Base-by-base conservation (phyloP, 768 basidiomycete species). In the Ramaria sp. region DNA sequence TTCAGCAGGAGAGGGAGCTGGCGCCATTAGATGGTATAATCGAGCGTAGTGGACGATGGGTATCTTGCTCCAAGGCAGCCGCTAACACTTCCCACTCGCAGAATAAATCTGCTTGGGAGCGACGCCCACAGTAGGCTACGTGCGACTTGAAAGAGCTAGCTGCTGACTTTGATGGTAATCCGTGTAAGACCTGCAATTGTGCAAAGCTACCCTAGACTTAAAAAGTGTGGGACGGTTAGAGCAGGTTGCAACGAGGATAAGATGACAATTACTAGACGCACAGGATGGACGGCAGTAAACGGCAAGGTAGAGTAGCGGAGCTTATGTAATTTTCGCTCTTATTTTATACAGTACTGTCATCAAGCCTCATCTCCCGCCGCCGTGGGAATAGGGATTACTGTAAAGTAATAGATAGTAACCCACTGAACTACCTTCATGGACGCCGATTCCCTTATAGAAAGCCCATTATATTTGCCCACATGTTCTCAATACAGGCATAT, bases 1-100 rank as follows among this genome's bases (percentile, higher is more conserved):
- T 24, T 62, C 47, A 17, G 63, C 47, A 22, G 31, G 59, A 41
- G 54, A 49, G 13, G 34, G 38, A 48, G 30, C 45, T 57, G 54
- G 33, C 19, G 59, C 45, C 55, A 58, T 58, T 30, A 37, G 31
- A n/a, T 52, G 51, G 51, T 52, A 52, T 52, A 52, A 39, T 37
- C 51, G 31, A 34, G 51, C 51, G 22, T 27, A 24, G 17, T 49
- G 22, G 48, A 30, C 27, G 48, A 49, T 33, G 51, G 51, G 51
- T 52, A 52, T 52, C 51, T 24, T 39, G 51, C 51, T 39, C 37
- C 51, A 37, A 33, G 51, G 51, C 37, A 22, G 51, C 51, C 33
- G 37, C 42, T 43, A 22, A 43, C n/a, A 43, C 5, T 43, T 22
- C 10, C 7, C n/a, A 22, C 3, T 43, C 7, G 42, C 42, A 43